Evolutionary conservation across 2,329 filamentous ascomycete species (phyloP), one percentile per base, ranked within the genome.

Genomic region (Cladosporium colombiae): DNA sequence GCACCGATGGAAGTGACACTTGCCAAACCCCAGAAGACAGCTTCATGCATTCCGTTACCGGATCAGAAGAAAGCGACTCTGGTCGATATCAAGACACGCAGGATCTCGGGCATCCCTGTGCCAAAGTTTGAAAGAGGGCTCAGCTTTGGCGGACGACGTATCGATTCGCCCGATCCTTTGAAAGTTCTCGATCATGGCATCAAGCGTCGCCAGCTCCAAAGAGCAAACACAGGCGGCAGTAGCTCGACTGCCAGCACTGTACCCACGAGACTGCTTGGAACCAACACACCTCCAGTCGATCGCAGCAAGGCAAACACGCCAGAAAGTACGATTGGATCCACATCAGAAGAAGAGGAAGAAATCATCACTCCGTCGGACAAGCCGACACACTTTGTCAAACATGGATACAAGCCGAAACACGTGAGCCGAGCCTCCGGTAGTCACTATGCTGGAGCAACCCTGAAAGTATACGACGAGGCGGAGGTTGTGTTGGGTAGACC

Each of bases 11-110:
- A 35, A 18, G 18, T 46, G 6, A 64, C 49, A 10, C 64, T 35
- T 46, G 21, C 55, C 53, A 57, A 52, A 49, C 37, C 55, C 44
- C 49, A 65, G 25, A 70, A 68, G 44, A 73, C 70, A 14, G 71
- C 71, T 11, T 74, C 72, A 35, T 71, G 72, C 40, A 72, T 75
- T 35, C 73, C 73, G n/a, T 66, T 73, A 52, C 66, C 69, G 3
- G 70, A 69, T 61, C 60, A 68, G 23, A 73, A 68, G 62, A 72
- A 70, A 56, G 70, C 68, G 6, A 74, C 67, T 13, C 58, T 72
- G 16, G 68, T 73, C 1, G 67, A 71, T 23, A 63, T 74, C 65
- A 71, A 69, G 62, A 59, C 55, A 21, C 60, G 52, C 37, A 64
- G 60, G 16, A 58, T 60, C 2, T 67, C 68, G 25, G 53, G 52